Evolutionary conservation across 495 filamentous ascomycete genomes (phyloP).

Genomic region (Arthonia radiata): DNA sequence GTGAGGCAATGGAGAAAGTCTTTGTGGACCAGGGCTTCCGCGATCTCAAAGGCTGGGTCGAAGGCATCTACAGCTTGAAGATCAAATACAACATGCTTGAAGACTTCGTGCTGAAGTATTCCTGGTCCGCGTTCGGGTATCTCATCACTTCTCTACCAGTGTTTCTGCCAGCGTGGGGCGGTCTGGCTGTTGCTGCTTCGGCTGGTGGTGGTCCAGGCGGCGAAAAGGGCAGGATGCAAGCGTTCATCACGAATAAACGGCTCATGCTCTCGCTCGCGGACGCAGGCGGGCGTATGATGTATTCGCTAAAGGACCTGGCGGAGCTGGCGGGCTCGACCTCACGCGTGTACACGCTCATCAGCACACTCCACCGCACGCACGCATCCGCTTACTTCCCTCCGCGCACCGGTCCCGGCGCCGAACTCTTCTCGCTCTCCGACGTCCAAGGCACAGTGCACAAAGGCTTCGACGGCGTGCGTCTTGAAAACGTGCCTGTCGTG

Average conservation of each 20-base stretch:
- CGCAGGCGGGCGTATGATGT: slow-evolving; percentile 96
- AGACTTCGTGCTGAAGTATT: slow-evolving; percentile 94
- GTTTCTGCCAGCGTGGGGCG: slow-evolving; percentile 88
- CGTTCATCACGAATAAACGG: slow-evolving; percentile 98
- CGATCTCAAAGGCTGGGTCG: slow-evolving; percentile 82
- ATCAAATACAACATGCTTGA: slow-evolving; percentile 97
- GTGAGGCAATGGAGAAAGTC: slow-evolving; percentile 72
- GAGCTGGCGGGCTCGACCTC: slow-evolving; percentile 90
- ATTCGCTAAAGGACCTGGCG: slow-evolving; percentile 92
- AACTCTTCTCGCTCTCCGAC: slow-evolving; percentile 70
- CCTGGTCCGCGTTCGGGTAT: slow-evolving; percentile 95
- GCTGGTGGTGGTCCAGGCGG: slow-evolving; percentile 26
- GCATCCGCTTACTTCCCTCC: slow-evolving; percentile 60
- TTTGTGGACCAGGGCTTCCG: slow-evolving; percentile 79
- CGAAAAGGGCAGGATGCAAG: slow-evolving; percentile 74
- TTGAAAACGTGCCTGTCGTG: slow-evolving; percentile 85
- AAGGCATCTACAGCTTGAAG: slow-evolving; percentile 83
- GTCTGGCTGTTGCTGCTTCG: slow-evolving; percentile 46
- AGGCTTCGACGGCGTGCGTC: slow-evolving; percentile 78
- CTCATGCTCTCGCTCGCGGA: slow-evolving; percentile 96
- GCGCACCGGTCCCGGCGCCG: slow-evolving; percentile 34
- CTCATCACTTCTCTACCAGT: slow-evolving; percentile 76
- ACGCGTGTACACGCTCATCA: slow-evolving; percentile 83
- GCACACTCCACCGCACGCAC: slow-evolving; percentile 80
- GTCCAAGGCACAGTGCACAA: slow-evolving; percentile 79